Evolutionary conservation across 2,329 filamentous ascomycete species (phyloP), one percentile per base, ranked within the genome.

Genomic region (Verticillium albo-atrum): DNA sequence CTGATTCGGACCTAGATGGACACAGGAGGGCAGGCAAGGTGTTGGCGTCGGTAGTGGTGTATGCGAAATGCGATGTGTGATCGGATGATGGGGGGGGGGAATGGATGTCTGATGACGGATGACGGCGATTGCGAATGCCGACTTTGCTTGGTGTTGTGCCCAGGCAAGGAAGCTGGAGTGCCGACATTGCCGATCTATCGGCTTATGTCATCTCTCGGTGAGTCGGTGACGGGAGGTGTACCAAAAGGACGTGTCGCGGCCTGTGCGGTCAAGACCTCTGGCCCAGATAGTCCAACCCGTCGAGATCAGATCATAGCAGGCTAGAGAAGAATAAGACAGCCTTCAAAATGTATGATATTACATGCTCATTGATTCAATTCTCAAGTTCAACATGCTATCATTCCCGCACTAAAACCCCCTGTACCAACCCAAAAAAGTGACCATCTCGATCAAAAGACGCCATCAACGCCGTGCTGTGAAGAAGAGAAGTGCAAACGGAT

Each of bases 111-210:
- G 37, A 25, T 3, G 37, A 47, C n/a, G 37, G 37, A 47, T 20
- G 55, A 60, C 56, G 61, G 61, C 60, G 60, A 50, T 56, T 55
- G 42, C 28, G 57, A 42, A 55, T 63, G 58, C 61, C 61, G 61
- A 63, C 57, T n/a, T 60, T 37, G 26, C 28, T 32, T 55, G 37
- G 50, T 35, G 50, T 58, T 34, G 42, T 30, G 53, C 51, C 59
- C 56, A 42, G 14, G 34, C 35, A 23, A 25, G 34, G 17, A 26
- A 23, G 55, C 23, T 25, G 20, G 10, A 35, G n/a, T 47, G 59
- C 61, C 61, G 61, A 61, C 32, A 32, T 42, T 59, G 34, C 61
- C 61, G 61, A 61, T 50, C 34, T 32, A 1, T 10, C n/a, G 17
- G 35, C 35, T 42, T 15, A 42, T 20, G 35, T 42, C 35, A 42